Conservation (phyloP, 2,329 filamentous ascomycete species). For the Curvularia hawaiiensis region DNA sequence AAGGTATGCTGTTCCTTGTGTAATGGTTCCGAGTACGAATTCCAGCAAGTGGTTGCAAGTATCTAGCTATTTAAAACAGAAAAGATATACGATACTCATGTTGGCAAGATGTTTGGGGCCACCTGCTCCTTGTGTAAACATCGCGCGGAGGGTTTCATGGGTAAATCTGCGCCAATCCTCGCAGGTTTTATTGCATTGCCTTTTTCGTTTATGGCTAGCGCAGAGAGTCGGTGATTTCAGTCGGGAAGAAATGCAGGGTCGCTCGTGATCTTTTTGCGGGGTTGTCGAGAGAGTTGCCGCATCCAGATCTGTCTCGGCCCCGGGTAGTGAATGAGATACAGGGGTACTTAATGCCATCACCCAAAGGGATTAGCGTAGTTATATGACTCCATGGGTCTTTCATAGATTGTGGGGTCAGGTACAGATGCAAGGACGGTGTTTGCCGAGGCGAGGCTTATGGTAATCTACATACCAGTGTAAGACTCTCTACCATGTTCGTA, state of each 20-base stretch:
- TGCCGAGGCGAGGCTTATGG: no score
- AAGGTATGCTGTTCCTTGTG: background rate
- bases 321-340: no score
- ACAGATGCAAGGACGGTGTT: no score
- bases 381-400: background rate
- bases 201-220: background rate
- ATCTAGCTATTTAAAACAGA: background rate
- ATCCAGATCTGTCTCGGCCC: background rate
- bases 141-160: background rate
- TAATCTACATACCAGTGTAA: background rate
- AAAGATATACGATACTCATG: background rate
- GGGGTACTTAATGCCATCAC: background rate
- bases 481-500: background rate
- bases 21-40: background rate
- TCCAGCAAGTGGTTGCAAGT: background rate
- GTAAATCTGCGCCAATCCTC: background rate
- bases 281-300: background rate
- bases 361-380: background rate
- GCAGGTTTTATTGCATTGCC: background rate
- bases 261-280: no score
- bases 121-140: background rate
- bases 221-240: background rate
- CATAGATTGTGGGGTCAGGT: no score
- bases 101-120: background rate
- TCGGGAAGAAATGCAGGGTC: background rate